Evolutionary conservation across 2,329 filamentous ascomycete genomes (phyloP), one percentile per base, ranked within the genome.

Genomic region (Purpureocillium takamizusanense): DNA sequence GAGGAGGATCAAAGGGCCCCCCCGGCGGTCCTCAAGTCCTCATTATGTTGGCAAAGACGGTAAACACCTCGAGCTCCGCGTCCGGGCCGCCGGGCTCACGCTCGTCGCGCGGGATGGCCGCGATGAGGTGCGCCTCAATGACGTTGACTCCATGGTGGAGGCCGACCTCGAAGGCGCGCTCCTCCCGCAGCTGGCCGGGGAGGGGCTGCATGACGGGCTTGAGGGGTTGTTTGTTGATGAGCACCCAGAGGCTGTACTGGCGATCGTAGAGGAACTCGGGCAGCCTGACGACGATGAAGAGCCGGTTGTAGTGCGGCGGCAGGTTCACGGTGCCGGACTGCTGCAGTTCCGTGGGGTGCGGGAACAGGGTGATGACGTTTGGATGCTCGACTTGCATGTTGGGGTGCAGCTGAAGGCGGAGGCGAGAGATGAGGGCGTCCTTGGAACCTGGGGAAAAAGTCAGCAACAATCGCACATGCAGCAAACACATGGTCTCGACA

Each of bases 51-150:
- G 83, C 74, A 60, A 84, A 84, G 21, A 92, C 69, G 1, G 78
- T 86, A 41, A 88, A 72, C 50, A 82, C 83, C 64, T 95, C 88
- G 45, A 89, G 66, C 55, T 92, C 86, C 28, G 82, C 74, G 44
- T 81, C 76, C 9, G 78, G 67, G 0, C 75, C 79, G 18, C 70
- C 70, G 0, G 69, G 63, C 29, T 71, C 62, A 43, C 71, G 76
- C 52, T 76, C 67, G 15, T 70, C 74, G 50, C 69, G 75, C 1
- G 74, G 76, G 32, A 86, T 70, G 7, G 81, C 80, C 1, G 83
- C 85, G 46, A 88, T 76, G 41, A 90, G 69, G 51, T 90, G 83
- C 7, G 94, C 71, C 50, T 88, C 83, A 36, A 95, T 74, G 33
- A 81, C 74, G 49, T 92, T 94, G 36, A 87, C 72, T 7, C 86